A percentile compares a stretch with the other conserved stretches of the same genome.
phyloP scores from a whole-genome alignment of 352 stramenopile species.

The Saprolegnia diclina region DNA sequence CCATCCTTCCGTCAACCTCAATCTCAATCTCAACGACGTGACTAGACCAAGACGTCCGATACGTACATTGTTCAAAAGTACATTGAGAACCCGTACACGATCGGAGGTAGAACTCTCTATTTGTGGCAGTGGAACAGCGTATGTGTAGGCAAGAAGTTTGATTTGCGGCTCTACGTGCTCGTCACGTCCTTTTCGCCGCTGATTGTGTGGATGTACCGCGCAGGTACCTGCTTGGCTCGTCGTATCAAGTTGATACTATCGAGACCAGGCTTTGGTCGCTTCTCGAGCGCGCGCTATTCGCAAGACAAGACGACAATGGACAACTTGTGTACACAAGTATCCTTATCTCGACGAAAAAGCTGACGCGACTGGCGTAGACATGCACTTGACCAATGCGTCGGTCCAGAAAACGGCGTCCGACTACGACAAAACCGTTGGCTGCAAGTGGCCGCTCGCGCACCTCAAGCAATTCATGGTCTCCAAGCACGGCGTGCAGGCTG shows the following conservation, averaged over 20 bases:
- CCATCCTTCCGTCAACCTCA: no score
- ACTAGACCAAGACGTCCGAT: slow-evolving; percentile 40
- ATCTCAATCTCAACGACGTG: neutral
- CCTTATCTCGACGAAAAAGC: neutral
- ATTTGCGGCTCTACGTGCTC: slow-evolving; percentile 86
- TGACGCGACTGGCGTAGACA: slow-evolving; percentile 51
- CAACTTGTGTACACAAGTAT: slow-evolving; percentile 24
- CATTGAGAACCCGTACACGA: slow-evolving; percentile 85
- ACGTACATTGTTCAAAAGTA: slow-evolving; percentile 83
- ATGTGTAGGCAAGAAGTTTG: slow-evolving; percentile 82
- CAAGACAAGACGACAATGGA: slow-evolving; percentile 35
- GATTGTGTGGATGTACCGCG: slow-evolving; percentile 48
- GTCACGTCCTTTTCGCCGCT: slow-evolving; percentile 58
- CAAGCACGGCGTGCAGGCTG: slow-evolving; percentile 55
- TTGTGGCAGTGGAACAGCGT: neutral
- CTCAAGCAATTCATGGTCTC: slow-evolving; percentile 63
- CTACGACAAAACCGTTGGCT: slow-evolving; percentile 58
- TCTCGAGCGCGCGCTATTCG: slow-evolving; percentile 46
- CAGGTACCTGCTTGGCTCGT: slow-evolving; percentile 35
- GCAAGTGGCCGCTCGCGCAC: slow-evolving; percentile 55
- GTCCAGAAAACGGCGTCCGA: slow-evolving; percentile 84
- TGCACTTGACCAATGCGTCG: slow-evolving; percentile 93
- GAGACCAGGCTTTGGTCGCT: slow-evolving; percentile 62
- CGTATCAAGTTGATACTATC: slow-evolving; percentile 13
- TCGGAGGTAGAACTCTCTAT: slow-evolving; percentile 39